Evolutionary conservation across 2,329 filamentous ascomycete genomes (phyloP).

Genomic region (Fusarium sororula): DNA sequence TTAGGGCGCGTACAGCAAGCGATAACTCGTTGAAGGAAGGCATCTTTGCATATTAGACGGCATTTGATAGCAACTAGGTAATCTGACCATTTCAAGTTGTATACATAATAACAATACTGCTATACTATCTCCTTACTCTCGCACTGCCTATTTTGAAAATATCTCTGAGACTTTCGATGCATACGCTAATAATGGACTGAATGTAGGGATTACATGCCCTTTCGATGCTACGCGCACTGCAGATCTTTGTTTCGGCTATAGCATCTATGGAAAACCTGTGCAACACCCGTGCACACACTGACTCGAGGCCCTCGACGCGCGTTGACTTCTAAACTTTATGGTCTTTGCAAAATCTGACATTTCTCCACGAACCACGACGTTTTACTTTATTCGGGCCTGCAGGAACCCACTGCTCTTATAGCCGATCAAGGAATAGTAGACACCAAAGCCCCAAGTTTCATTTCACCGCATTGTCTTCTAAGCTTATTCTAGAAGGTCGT

Average conservation of each 20-base stretch:
- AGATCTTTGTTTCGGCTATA: neutral
- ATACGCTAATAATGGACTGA: fast-evolving
- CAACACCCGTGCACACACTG: fast-evolving
- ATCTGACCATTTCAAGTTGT: neutral
- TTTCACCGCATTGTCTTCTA: fast-evolving
- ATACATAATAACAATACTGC: neutral
- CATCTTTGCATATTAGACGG: neutral
- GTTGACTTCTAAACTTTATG: neutral
- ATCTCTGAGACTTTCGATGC: fast-evolving
- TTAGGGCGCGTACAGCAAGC: neutral
- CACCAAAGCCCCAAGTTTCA: fast-evolving
- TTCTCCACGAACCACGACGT: neutral
- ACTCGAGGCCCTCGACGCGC: neutral
- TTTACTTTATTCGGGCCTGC: fast-evolving
- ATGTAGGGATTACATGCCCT: fast-evolving
- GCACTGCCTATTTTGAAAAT: fast-evolving
- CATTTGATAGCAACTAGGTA: neutral
- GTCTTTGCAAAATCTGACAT: neutral
- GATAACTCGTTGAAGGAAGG: neutral
- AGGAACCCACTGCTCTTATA: fast-evolving
- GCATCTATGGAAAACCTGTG: fast-evolving
- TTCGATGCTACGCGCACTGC: fast-evolving
- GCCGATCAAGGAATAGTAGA: fast-evolving
- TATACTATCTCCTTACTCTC: neutral
- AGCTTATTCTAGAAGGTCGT: neutral